phyloP scores from a whole-genome alignment of 306 rosid genomes.

The Pueraria montana region DNA sequence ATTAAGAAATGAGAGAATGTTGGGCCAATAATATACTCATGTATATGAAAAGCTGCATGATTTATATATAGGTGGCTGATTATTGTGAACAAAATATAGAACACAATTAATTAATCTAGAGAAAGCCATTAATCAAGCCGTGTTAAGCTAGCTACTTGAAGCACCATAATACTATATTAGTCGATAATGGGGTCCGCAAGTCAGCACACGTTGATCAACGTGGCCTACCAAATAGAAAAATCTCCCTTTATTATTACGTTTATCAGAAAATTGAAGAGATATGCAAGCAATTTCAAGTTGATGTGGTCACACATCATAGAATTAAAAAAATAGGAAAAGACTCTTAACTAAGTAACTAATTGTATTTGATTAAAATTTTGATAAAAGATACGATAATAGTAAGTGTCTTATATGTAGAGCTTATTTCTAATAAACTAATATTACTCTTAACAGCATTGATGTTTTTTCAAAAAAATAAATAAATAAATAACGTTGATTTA shows the following conservation, averaged over 20 bases:
- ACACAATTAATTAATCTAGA: conserved; percentile 3
- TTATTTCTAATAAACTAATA: no score
- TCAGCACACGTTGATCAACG: conserved; percentile 21
- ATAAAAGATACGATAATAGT: no score
- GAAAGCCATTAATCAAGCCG: conserved; percentile 69
- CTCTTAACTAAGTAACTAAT: no score
- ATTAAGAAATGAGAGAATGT: conserved; percentile 51
- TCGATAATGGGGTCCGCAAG: conserved; percentile 40
- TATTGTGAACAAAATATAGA: conserved; percentile 45
- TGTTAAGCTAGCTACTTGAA: conserved; percentile 25
- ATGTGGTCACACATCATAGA: no score
- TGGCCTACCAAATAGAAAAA: conserved; percentile 26
- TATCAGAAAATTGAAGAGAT: no score
- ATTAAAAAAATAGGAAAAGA: no score
- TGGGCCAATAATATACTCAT: conserved; percentile 45
- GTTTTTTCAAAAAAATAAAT: no score
- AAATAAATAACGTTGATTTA: no score
- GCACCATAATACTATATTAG: conserved; percentile 39
- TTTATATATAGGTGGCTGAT: conserved; percentile 36
- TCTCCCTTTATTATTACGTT: not conserved
- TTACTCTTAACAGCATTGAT: no score
- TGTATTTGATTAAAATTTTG: no score
- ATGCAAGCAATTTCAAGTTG: no score
- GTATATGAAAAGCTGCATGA: conserved; percentile 23
- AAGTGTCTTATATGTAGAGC: no score